Evolutionary conservation across 768 basidiomycete species (phyloP), one percentile per base, ranked within the genome.

Genomic region (Russula vinacea): DNA sequence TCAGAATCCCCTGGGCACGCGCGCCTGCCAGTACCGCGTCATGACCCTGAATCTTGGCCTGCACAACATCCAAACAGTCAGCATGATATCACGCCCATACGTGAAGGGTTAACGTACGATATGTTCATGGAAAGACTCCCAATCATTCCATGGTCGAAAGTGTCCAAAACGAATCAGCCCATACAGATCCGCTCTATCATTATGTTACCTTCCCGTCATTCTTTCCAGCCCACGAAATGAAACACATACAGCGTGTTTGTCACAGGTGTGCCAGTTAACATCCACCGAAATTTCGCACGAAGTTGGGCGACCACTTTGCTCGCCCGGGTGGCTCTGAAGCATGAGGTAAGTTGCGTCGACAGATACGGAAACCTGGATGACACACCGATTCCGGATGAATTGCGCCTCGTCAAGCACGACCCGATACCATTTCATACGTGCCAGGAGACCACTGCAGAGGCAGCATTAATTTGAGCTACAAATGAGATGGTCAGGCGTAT

Each of bases 351-450:
- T 24, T 47, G 14, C 29, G 32, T 55, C 19, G 53, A 47, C 19
- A 33, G 50, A 3, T 11, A 56, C 42, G 42, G 7, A 17, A 58
- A 11, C 55, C 57, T 52, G 29, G 57, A 42, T 59, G n/a, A 42
- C 63, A 5, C 39, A 82, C 81, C 86, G 79, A 68, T 89, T 89
- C 29, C 88, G 81, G 67, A 89, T 86, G 70, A 85, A 87, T 69
- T 90, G 89, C 0, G 89, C 88, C 71, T 94, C 92, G 68, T 94
- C 92, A 4, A 89, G 80, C 60, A 92, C 77, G 37, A 86, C 83
- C 9, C 90, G 82, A 70, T 82, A 87, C 77, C 87, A 94, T 33
- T 78, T 80, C 57, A 81, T 79, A 37, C 79, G 78, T 2, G 86
- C 81, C 16, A 92, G 74, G 3, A 85, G 74, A 2, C 90, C 91